A percentile compares a stretch with the other conserved stretches of the same genome.
Conservation (phyloP, 805 yeast genomes). For the Pichia ethanolica region DNA sequence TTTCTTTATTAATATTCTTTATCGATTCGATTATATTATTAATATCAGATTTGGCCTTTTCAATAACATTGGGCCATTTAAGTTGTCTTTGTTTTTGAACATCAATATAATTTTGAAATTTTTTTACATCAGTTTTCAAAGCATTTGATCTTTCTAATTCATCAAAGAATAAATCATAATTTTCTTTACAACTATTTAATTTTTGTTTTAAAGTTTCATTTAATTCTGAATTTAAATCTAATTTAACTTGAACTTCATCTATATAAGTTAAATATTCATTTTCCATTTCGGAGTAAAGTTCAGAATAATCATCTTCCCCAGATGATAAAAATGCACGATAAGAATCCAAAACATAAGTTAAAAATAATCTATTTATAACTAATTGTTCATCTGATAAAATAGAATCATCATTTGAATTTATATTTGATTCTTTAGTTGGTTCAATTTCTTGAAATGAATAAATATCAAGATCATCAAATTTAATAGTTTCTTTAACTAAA, state of each 20-base stretch:
- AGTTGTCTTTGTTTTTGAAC: conserved; percentile 55
- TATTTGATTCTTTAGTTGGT: conserved; percentile 19
- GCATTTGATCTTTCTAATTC: conserved; percentile 54
- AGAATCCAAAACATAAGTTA: conserved; percentile 53
- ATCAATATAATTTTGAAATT: conserved; percentile 65
- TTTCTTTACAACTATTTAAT: conserved; percentile 35
- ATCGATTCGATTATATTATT: conserved; percentile 34
- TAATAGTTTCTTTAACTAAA: conserved; percentile 36
- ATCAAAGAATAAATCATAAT: conserved; percentile 40
- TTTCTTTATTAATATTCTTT: conserved; percentile 30
- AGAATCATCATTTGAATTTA: conserved; percentile 14
- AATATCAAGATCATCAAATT: conserved; percentile 29
- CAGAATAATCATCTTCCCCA: conserved; percentile 55
- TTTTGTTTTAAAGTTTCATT: conserved; percentile 34
- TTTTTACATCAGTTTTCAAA: conserved; percentile 60
- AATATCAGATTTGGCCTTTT: conserved; percentile 52
- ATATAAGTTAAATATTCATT: conserved; percentile 46
- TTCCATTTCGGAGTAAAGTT: conserved; percentile 48
- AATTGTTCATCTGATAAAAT: conserved; percentile 21
- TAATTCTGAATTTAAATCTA: conserved; percentile 33
- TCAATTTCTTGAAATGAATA: conserved; percentile 18
- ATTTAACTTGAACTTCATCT: conserved; percentile 40
- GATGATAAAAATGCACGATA: conserved; percentile 56
- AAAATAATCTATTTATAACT: conserved; percentile 23
- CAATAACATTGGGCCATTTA: conserved; percentile 56